Conservation (phyloP, 352 stramenopile species). For the Globisporangium cederbergense region DNA sequence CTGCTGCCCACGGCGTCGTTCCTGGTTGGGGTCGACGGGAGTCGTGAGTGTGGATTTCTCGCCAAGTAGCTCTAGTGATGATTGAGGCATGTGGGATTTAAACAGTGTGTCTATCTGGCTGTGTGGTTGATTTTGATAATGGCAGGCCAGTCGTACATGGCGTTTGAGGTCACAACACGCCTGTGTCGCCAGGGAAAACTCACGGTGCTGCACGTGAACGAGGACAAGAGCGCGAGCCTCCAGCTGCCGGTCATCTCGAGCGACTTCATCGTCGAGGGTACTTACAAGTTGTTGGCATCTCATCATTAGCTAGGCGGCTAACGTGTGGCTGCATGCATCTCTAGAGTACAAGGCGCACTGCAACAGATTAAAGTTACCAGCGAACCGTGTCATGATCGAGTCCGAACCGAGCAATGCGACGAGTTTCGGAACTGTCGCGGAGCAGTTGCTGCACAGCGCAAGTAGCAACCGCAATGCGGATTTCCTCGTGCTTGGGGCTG, state of each 20-base stretch:
- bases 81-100: background rate
- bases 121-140: background rate
- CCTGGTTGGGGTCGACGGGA: conserved; percentile 61
- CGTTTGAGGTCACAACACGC: conserved; percentile 44
- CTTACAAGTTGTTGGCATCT: background rate
- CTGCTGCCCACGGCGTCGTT: conserved; percentile 45
- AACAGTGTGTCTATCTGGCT: background rate
- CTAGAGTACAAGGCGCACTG: conserved; percentile 57
- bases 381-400: conserved; percentile 35
- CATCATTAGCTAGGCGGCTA: background rate
- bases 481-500: conserved; percentile 50
- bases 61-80: background rate
- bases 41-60: conserved; percentile 32
- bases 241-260: conserved; percentile 56
- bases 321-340: background rate
- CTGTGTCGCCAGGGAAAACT: conserved; percentile 50
- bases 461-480: conserved; percentile 17
- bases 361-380: conserved; percentile 33
- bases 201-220: conserved; percentile 42
- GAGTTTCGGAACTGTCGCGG: conserved; percentile 17
- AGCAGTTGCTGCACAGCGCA: conserved; percentile 33
- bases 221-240: conserved; percentile 37
- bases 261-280: conserved; percentile 59
- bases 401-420: conserved; percentile 17
- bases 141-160: conserved; percentile 56